Percentiles rank a stretch among this genome's conserved stretches.
These are phyloP conservation scores for Onygenales sp. DNA, from an alignment of 2,329 filamentous ascomycete species.

Conservation along the genomic window DNA sequence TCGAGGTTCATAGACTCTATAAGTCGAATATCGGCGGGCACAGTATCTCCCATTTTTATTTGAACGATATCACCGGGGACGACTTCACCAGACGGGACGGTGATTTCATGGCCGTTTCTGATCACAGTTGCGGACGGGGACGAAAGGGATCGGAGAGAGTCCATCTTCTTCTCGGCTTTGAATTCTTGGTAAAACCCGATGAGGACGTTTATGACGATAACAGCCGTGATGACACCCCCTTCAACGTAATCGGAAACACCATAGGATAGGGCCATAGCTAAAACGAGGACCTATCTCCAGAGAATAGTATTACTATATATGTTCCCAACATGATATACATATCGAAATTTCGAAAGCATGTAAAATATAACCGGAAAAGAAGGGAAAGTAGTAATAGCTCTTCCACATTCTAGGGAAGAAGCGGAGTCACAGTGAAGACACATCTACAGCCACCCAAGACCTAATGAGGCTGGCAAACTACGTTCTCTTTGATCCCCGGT, in stretches of 20 bases:
- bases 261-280: slow-evolving; percentile 58
- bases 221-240: slow-evolving; percentile 49
- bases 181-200: slow-evolving; percentile 54
- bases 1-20: slow-evolving; percentile 60
- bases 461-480: background rate
- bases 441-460: background rate
- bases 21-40: slow-evolving; percentile 48
- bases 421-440: too few species aligned
- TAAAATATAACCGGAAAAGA: background rate
- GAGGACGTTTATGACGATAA: slow-evolving; percentile 48
- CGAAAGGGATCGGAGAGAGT: slow-evolving; percentile 46
- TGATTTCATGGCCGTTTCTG: slow-evolving; percentile 44
- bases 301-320: slow-evolving; percentile 8
- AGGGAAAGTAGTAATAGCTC: background rate
- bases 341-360: background rate
- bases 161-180: slow-evolving; percentile 51
- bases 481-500: background rate
- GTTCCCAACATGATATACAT: background rate
- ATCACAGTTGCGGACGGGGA: slow-evolving; percentile 48
- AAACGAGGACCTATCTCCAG: slow-evolving; percentile 54
- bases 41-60: slow-evolving; percentile 46
- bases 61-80: slow-evolving; percentile 50
- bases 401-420: too few species aligned
- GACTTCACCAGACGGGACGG: slow-evolving; percentile 46
- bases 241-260: slow-evolving; percentile 49